Conservation (phyloP, 2,329 filamentous ascomycete genomes). For the Fusarium sp. region DNA sequence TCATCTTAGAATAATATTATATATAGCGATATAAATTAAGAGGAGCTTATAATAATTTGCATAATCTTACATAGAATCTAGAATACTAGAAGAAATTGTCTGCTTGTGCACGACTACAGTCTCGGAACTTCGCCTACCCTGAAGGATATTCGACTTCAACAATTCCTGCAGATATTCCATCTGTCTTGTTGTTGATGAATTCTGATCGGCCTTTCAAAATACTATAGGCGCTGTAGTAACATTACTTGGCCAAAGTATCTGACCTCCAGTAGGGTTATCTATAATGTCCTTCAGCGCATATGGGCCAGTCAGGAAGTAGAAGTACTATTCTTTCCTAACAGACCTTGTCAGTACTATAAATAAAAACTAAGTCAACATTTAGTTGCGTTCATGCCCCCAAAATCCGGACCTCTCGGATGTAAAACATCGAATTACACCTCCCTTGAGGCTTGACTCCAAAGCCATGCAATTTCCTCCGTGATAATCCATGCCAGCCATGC, state of each 20-base stretch:
- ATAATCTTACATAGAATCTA: too few species aligned
- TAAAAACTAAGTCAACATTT: background rate
- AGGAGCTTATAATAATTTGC: too few species aligned
- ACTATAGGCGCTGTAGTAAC: background rate
- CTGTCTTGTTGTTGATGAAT: background rate
- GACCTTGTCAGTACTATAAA: background rate
- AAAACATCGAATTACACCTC: background rate
- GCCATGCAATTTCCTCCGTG: conserved; percentile 17
- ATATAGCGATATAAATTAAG: too few species aligned
- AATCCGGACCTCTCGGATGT: background rate
- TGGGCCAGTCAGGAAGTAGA: background rate
- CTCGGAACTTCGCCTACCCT: too few species aligned
- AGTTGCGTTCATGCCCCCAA: background rate
- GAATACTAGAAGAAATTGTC: too few species aligned
- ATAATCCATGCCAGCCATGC: conserved; percentile 31
- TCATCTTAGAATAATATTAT: too few species aligned
- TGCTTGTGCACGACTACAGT: too few species aligned
- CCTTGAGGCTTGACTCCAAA: conserved; percentile 5
- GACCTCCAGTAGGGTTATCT: background rate
- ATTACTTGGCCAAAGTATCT: background rate
- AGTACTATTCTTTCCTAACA: background rate
- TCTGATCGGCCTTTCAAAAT: background rate
- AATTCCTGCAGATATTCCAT: background rate
- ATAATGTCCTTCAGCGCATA: background rate
- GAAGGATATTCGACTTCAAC: background rate